phyloP scores from a whole-genome alignment of 306 rosid species.

The Rosa lucieae region DNA sequence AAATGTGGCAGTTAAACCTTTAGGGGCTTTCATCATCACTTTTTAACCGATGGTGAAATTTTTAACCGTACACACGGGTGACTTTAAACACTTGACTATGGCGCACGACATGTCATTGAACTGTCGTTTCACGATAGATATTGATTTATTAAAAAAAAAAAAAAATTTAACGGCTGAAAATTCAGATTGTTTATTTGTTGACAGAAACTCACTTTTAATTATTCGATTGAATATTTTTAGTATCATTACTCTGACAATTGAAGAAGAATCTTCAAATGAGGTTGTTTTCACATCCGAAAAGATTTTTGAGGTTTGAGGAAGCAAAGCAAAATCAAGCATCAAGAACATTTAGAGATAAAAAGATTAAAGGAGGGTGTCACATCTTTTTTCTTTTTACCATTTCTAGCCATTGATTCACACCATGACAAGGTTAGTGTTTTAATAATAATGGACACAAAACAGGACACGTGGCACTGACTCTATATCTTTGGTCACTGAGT shows the following conservation, averaged over 20 bases:
- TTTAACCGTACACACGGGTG: neutral
- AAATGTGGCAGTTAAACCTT: neutral
- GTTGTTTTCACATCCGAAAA: neutral
- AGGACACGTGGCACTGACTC: conserved; percentile 24
- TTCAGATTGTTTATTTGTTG: rapidly evolving
- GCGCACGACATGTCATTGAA: neutral
- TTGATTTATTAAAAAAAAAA: rapidly evolving
- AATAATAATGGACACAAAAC: neutral
- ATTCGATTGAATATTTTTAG: too few relatives aligned
- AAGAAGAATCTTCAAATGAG: neutral
- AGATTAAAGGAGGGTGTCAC: neutral
- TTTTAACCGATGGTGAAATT: neutral
- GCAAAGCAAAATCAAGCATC: conserved; percentile 27
- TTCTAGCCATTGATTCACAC: conserved; percentile 44
- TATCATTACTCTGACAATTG: neutral
- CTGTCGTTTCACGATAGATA: neutral
- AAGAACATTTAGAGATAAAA: neutral
- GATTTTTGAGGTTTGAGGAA: conserved; percentile 29
- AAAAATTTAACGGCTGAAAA: neutral
- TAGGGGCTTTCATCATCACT: conserved; percentile 11
- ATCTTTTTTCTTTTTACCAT: conserved; percentile 7
- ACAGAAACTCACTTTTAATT: neutral
- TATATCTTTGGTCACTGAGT: conserved; percentile 13
- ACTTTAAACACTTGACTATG: too few relatives aligned
- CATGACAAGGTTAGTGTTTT: conserved; percentile 30